phyloP scores from a whole-genome alignment of 306 rosid genomes.

The Vachellia pachyceras region DNA sequence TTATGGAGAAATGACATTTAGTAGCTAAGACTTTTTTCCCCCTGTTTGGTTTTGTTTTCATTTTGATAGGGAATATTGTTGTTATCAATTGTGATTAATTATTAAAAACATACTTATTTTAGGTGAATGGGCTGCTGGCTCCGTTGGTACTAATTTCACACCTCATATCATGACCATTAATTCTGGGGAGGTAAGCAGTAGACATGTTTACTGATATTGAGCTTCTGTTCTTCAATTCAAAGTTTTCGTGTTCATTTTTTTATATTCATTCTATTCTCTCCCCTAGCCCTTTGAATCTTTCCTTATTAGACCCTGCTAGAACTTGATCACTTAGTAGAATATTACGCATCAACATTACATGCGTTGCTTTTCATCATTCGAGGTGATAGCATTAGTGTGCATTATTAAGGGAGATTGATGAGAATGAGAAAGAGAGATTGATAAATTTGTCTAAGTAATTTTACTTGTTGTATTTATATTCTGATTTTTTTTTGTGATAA shows the following conservation, averaged over 20 bases:
- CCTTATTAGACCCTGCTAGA: not conserved
- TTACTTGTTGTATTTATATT: constrained; percentile 16
- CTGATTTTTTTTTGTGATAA: constrained; percentile 8
- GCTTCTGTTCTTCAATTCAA: no score
- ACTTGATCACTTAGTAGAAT: constrained; percentile 5
- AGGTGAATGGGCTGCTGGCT: not conserved
- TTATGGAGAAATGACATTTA: not conserved
- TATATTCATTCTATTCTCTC: not conserved
- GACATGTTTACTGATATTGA: not conserved
- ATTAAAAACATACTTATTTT: not conserved
- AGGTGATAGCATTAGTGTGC: not conserved
- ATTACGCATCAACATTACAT: not conserved
- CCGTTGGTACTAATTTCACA: not conserved
- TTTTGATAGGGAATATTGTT: not conserved
- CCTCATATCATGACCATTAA: not conserved
- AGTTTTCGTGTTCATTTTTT: no score
- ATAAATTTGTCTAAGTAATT: constrained; percentile 19
- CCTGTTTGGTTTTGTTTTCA: no score
- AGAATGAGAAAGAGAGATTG: not conserved
- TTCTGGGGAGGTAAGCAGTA: not conserved
- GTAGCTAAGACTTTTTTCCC: not conserved
- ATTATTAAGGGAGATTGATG: not conserved
- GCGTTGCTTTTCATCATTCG: constrained; percentile 4
- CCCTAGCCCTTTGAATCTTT: constrained; percentile 9
- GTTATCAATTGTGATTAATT: not conserved